Evolutionary conservation across 805 yeast species (phyloP), one percentile per base, ranked within the genome.

Genomic region (Wickerhamiella azyma): DNA sequence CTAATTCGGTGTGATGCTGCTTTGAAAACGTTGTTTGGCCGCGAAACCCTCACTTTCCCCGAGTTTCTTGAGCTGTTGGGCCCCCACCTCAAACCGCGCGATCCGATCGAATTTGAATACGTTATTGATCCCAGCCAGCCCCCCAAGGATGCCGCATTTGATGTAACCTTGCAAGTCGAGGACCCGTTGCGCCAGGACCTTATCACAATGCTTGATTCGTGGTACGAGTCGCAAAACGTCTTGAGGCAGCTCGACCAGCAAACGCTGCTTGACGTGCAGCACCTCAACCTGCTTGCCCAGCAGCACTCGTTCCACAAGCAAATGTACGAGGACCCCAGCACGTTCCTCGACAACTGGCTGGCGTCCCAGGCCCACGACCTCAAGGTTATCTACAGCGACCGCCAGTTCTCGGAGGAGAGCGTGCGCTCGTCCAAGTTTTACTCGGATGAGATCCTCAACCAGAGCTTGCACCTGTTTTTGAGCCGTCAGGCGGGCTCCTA

Each of bases 361-460:
- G 81, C 78, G 38, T 79, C 85, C 38, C 94, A 92, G 61, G 70
- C 85, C 13, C 84, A 85, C 49, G 83, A 89, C 41, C 70, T 92
- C 57, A 86, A 82, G 64, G 82, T 89, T 11, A 70, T 92, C 52
- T 75, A 85, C 49, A 86, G 94, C 53, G 97, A 92, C 55, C 92
- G 83, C 55, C 89, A 88, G 9, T 82, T 79, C 63, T 79, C 79
- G 59, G 96, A 89, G 65, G 96, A 88, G 59, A 69, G 75, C 17
- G 94, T 85, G 5, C 77, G 98, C 66, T 75, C 81, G 56, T 76
- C 95, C 2, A 77, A 78, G 14, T 92, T 81, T 63, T 92, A 82
- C 63, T 75, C 77, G 37, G 88, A 85, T 55, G 85, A 84, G 50
- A 67, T 82, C 54, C 67, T 92, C 46, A 74, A 75, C 50, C 92